phyloP scores from a whole-genome alignment of 2,329 filamentous ascomycete species.

The Phialocephala sp. region DNA sequence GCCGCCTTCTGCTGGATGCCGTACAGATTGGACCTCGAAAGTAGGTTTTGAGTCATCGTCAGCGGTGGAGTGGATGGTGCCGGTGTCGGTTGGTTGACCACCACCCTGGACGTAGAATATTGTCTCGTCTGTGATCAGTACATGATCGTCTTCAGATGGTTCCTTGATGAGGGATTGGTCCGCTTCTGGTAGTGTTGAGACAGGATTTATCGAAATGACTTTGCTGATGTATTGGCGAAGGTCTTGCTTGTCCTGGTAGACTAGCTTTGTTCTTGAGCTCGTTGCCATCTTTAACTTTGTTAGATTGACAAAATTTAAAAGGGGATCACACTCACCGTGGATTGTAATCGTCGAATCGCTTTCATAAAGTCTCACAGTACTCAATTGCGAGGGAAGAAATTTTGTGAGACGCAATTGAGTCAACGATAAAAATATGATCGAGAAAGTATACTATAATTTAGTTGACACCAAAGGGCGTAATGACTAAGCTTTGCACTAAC shows the following conservation, averaged over 20 bases:
- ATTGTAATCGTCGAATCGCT: not conserved
- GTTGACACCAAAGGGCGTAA: constrained; percentile 5
- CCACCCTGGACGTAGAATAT: constrained; percentile 79
- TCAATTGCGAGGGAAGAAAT: not conserved
- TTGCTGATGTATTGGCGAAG: constrained; percentile 22
- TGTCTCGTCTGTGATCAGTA: constrained; percentile 68
- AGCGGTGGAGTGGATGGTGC: constrained; percentile 52
- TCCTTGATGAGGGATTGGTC: constrained; percentile 61
- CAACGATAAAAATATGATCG: too few relatives aligned
- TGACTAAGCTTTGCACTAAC: not conserved
- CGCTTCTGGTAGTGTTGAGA: constrained; percentile 30
- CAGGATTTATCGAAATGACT: constrained; percentile 24
- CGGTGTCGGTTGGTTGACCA: constrained; percentile 73
- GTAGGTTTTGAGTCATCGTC: not conserved
- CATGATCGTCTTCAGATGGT: constrained; percentile 54
- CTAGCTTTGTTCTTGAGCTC: constrained; percentile 18
- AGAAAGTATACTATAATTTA: not conserved
- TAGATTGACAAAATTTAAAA: not conserved
- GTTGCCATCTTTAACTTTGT: constrained; percentile 9
- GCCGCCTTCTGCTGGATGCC: constrained; percentile 57
- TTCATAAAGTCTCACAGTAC: not conserved
- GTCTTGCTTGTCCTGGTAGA: constrained; percentile 21
- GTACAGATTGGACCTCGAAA: constrained; percentile 63
- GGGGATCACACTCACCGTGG: not conserved
- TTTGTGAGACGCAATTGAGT: not conserved